Evolutionary conservation across 371 early-diverging fungal species (phyloP).

Genomic region (Umbelopsis sp.): DNA sequence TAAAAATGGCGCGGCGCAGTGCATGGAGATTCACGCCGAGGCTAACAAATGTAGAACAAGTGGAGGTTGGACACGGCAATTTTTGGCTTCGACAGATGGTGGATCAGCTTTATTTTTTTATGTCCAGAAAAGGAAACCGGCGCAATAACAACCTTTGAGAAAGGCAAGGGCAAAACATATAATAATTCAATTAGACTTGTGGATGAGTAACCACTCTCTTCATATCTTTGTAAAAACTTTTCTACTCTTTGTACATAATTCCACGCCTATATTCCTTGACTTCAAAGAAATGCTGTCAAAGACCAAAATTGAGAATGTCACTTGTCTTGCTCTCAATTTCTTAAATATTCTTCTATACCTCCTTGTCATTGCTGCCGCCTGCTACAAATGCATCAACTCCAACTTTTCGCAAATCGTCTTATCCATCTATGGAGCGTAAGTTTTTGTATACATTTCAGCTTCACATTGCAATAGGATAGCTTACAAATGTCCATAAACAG

Average conservation of each 20-base stretch:
- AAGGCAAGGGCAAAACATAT: constrained; percentile 5
- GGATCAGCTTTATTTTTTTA: too few relatives aligned
- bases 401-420: constrained; percentile 42
- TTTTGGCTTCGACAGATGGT: too few relatives aligned
- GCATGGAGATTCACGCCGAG: too few relatives aligned
- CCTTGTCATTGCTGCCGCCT: constrained; percentile 37
- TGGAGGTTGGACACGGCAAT: too few relatives aligned
- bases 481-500: constrained; percentile 21
- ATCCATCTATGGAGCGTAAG: constrained; percentile 46
- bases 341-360: constrained; percentile 33
- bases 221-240: neutral
- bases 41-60: too few relatives aligned
- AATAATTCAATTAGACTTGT: neutral
- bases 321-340: constrained; percentile 32
- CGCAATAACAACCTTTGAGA: constrained; percentile 15
- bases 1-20: too few relatives aligned
- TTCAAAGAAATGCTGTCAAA: constrained; percentile 34
- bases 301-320: constrained; percentile 40
- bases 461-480: neutral
- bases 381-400: constrained; percentile 38
- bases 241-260: neutral
- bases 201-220: neutral
- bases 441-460: neutral
- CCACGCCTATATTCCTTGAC: neutral
- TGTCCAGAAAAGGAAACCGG: constrained; percentile 1